These are phyloP conservation scores for Entoloma clypeatum DNA, from an alignment of 1,284 basidiomycete genomes.

Conservation along the genomic window DNA sequence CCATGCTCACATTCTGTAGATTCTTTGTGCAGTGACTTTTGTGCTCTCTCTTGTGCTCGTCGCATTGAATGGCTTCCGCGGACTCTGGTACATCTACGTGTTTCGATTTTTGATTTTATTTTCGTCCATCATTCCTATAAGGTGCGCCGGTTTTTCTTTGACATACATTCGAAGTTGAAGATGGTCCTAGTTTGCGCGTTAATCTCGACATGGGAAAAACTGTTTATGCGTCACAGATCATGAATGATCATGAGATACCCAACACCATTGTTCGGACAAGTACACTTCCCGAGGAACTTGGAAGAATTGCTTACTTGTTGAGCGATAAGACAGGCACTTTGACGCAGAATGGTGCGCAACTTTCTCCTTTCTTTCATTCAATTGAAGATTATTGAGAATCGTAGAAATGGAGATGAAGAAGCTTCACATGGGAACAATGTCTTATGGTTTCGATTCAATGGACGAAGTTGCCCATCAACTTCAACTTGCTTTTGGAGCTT, in stretches of 20 bases:
- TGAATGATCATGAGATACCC: slow-evolving; percentile 90
- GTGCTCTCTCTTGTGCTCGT: slow-evolving; percentile 88
- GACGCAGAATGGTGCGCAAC: slow-evolving; percentile 87
- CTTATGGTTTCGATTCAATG: slow-evolving; percentile 95
- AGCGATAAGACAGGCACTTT: slow-evolving; percentile 98
- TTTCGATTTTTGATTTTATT: slow-evolving; percentile 97
- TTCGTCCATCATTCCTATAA: slow-evolving; percentile 98
- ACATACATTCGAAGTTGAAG: background rate
- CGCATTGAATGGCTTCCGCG: slow-evolving; percentile 94
- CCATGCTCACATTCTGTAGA: slow-evolving; percentile 43
- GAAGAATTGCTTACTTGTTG: slow-evolving; percentile 92
- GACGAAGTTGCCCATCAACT: slow-evolving; percentile 94
- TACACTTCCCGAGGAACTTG: slow-evolving; percentile 95
- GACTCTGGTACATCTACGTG: slow-evolving; percentile 94
- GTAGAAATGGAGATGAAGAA: slow-evolving; percentile 99
- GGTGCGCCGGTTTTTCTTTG: slow-evolving; percentile 45
- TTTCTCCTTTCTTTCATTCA: slow-evolving; percentile 4
- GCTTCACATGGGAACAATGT: slow-evolving; percentile 98
- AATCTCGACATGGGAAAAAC: slow-evolving; percentile 99
- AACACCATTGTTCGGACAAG: slow-evolving; percentile 95
- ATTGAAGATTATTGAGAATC: background rate
- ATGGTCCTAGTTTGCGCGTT: slow-evolving; percentile 74
- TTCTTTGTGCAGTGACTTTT: slow-evolving; percentile 93
- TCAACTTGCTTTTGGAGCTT: slow-evolving; percentile 70
- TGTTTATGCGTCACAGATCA: slow-evolving; percentile 93